Base-by-base conservation (phyloP, 768 basidiomycete species). In the Thelephora ganbajun region DNA sequence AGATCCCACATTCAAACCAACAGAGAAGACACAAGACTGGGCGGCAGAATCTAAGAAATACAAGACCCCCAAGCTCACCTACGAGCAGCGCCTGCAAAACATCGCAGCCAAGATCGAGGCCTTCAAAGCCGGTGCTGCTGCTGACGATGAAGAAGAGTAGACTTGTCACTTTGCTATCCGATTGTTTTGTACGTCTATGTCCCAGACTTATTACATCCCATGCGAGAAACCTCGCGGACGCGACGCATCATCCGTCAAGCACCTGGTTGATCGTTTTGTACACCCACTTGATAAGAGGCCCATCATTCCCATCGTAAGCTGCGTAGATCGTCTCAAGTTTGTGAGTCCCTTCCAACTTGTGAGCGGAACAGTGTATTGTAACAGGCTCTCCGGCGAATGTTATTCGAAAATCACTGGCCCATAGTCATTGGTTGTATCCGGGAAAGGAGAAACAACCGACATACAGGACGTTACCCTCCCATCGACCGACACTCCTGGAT, bases 21-120 rank as follows among this genome's bases (percentile, higher is more conserved):
- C 83, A 35, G 86, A 92, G 52, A 96, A 97, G 71, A 66, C 80
- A 36, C 75, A 75, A 59, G 88, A 93, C 69, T 98, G 93, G 93
- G 90, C 84, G 63, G 72, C 83, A 30, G 94, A 96, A 66, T 67
- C 70, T 49, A 62, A 73, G 59, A 90, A 93, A 64, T 73, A 75
- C 74, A 75, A 76, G 66, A 66, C 67, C 49, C 54, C 56, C 60
- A 86, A 72, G 64, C 82, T 91, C 62, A 88, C 79, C 34, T 59
- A 73, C 56, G 89, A 74, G 43, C 69, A 94, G 71, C 81, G 92
- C 62, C 74, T 78, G 64, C 79, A 71, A 54, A 74, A 73, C 50
- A 89, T 99, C 68, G 79, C 84, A 53, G 73, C 67, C 57, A 97
- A 88, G 73, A 97, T 97, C 67, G 78, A 82, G 60, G 81, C 82